Percentiles rank a stretch among this genome's conserved stretches.
These are phyloP conservation scores for Aegilops longissima DNA, from an alignment of 176 grass and related monocot genomes.

Conservation along the genomic window DNA sequence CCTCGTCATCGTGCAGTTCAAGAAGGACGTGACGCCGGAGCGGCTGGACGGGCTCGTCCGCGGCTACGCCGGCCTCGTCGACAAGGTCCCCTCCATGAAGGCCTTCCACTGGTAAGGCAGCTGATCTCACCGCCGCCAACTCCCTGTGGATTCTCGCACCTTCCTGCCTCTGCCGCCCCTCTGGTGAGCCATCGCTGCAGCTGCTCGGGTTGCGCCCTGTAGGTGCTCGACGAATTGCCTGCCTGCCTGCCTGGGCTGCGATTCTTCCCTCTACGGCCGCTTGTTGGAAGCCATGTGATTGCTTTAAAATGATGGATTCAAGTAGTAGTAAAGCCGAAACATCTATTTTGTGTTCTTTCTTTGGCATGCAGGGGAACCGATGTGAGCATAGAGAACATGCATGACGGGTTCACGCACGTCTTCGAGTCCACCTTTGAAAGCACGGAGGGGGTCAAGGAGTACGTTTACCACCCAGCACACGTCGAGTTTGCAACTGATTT, in stretches of 20 bases:
- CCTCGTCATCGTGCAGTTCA: conserved; percentile 70
- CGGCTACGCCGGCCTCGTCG: conserved; percentile 76
- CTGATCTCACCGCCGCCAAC: not conserved
- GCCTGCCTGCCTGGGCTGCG: not conserved
- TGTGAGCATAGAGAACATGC: conserved; percentile 90
- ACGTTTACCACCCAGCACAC: conserved; percentile 71
- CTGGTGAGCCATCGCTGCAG: not conserved
- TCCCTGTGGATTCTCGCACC: not conserved
- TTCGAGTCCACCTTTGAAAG: conserved; percentile 85
- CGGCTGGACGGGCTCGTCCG: conserved; percentile 52
- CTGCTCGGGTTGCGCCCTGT: not conserved
- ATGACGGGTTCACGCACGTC: conserved; percentile 87
- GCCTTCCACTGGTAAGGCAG: conserved; percentile 66
- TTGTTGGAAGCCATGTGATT: not conserved
- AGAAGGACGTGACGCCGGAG: conserved; percentile 63
- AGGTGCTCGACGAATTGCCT: conserved; percentile 24
- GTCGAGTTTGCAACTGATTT: conserved; percentile 60
- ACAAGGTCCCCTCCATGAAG: conserved; percentile 70
- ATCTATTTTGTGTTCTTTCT: not conserved
- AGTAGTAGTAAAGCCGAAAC: not conserved
- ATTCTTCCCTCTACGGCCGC: not conserved
- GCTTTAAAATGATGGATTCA: not conserved
- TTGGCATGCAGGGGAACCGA: conserved; percentile 64
- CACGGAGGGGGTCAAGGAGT: conserved; percentile 68
- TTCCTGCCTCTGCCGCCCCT: not conserved